Evolutionary conservation across 2,329 filamentous ascomycete species (phyloP), one percentile per base, ranked within the genome.

Genomic region (Eurotiales sp.): DNA sequence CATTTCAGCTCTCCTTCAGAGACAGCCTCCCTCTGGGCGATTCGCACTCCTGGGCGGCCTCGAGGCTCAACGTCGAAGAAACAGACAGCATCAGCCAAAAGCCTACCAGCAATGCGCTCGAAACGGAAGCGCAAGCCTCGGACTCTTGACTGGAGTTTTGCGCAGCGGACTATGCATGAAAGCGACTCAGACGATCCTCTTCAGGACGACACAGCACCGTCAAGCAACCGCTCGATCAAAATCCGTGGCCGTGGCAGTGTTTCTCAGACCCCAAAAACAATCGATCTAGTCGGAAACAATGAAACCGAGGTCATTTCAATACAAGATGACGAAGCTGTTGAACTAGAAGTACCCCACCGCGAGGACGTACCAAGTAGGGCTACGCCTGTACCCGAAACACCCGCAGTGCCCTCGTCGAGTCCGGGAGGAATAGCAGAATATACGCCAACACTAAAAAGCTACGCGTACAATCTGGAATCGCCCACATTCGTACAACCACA

Each of bases 121-220:
- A 64, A 61, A 32, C 51, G 57, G 29, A 60, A 61, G 50, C 64
- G 60, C 10, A 68, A 62, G 44, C 59, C 65, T 25, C n/a, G n/a
- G n/a, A 59, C 59, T 36, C 61, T 56, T 50, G 67, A 70, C 57
- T 71, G 67, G 67, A 69, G 63, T 39, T 71, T 71, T 51, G 65
- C 67, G 34, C 54, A 61, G 34, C 53, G 59, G 10, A 56, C 60
- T n/a, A 34, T 32, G 25, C 66, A 67, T 39, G 62, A 59, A 46
- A 65, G 61, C 48, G 70, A 73, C 54, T 73, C 71, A n/a, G 71
- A 73, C 55, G 71, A 73, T 53, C 71, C 71, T 40, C 59, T 73
- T 47, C 68, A 71, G 51, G 66, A 71, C 37, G 57, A 60, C 23
- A 53, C 61, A 22, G 60, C 62, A 51, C 59, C 63, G 11, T 69